Evolutionary conservation across 2,329 filamentous ascomycete species (phyloP).

Genomic region (Clarireedia homoeocarpa): DNA sequence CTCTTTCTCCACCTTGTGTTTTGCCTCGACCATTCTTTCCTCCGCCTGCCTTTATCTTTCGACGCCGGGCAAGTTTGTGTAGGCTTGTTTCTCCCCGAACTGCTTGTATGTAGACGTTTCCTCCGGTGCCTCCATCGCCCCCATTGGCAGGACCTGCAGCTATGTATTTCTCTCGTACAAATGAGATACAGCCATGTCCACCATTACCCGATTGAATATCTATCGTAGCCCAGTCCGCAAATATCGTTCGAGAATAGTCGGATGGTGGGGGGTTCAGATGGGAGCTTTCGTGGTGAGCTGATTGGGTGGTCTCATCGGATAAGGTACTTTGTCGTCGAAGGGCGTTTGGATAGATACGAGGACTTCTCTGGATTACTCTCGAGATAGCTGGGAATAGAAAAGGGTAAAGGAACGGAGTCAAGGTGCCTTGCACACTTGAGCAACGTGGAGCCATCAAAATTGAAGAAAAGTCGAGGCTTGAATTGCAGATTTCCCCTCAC

Average conservation of each 20-base stretch:
- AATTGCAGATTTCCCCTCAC: background rate
- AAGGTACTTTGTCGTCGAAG: constrained; percentile 18
- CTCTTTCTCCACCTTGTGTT: constrained; percentile 65
- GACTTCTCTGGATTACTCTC: background rate
- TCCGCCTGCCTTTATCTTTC: constrained; percentile 64
- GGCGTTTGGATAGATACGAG: constrained; percentile 12
- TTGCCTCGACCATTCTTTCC: constrained; percentile 76
- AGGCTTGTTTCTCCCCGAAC: constrained; percentile 85
- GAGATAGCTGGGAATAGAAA: constrained; percentile 18
- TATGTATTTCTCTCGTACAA: constrained; percentile 84
- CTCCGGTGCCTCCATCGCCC: constrained; percentile 86
- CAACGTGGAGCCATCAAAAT: constrained; percentile 27
- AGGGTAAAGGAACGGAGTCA: constrained; percentile 30
- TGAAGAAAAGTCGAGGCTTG: background rate
- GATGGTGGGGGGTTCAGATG: constrained; percentile 75
- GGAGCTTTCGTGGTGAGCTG: constrained; percentile 29
- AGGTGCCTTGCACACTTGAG: constrained; percentile 22
- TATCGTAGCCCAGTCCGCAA: constrained; percentile 78
- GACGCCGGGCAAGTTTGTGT: constrained; percentile 77
- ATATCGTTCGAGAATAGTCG: constrained; percentile 75
- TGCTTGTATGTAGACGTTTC: constrained; percentile 90
- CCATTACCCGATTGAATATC: constrained; percentile 72
- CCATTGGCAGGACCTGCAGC: constrained; percentile 87
- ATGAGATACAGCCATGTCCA: constrained; percentile 90
- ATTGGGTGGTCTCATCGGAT: constrained; percentile 1